Evolutionary conservation across 2,329 filamentous ascomycete genomes (phyloP).

Genomic region (Pezicula rhizophila): DNA sequence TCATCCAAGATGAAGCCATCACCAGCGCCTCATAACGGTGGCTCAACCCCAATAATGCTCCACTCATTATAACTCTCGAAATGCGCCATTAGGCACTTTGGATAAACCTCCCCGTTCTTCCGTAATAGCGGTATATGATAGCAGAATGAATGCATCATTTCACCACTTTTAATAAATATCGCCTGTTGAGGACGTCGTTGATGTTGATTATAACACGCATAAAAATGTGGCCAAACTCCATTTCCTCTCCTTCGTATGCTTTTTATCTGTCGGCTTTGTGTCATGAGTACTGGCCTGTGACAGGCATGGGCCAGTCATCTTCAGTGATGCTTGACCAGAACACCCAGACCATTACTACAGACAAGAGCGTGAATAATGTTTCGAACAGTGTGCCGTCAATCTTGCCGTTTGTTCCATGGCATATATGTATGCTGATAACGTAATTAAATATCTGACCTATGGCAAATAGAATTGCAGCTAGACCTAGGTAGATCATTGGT

Average conservation of each 20-base stretch:
- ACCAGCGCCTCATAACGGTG: background rate
- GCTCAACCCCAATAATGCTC: background rate
- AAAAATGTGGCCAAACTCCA: conserved; percentile 22
- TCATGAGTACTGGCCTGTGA: conserved; percentile 25
- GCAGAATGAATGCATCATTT: background rate
- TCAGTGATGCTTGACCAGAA: conserved; percentile 99
- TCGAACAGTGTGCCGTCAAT: conserved; percentile 93
- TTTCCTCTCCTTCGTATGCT: conserved; percentile 10
- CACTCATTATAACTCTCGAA: background rate
- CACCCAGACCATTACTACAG: conserved; percentile 79
- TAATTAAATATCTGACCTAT: conserved; percentile 96
- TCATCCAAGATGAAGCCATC: conserved; percentile 9
- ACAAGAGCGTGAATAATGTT: conserved; percentile 81
- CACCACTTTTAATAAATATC: conserved; percentile 20
- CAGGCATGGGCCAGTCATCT: conserved; percentile 82
- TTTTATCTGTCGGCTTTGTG: conserved; percentile 1
- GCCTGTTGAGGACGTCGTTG: conserved; percentile 15
- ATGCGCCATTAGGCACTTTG: background rate
- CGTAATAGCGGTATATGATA: background rate
- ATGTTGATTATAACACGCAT: conserved; percentile 11
- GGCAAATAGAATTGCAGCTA: conserved; percentile 75
- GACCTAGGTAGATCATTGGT: conserved; percentile 83
- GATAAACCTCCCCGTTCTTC: background rate
- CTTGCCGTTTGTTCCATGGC: conserved; percentile 72
- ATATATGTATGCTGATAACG: conserved; percentile 85